phyloP scores from a whole-genome alignment of 2,329 filamentous ascomycete species.

The Penicillium decumbens region DNA sequence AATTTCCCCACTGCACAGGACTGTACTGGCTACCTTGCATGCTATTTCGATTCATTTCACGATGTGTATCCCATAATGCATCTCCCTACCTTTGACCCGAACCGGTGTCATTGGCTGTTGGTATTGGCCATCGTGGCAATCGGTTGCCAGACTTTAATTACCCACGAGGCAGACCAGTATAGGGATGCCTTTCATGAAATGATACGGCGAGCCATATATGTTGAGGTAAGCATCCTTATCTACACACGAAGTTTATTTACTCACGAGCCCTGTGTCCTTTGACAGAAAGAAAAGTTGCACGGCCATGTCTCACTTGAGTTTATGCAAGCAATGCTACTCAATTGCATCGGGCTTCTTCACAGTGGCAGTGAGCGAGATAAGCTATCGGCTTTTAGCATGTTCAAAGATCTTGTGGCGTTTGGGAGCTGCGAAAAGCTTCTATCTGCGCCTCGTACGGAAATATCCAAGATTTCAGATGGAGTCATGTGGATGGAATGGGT shows the following conservation, averaged over 20 bases:
- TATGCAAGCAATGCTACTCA: constrained; percentile 30
- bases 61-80: constrained; percentile 41
- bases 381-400: constrained; percentile 21
- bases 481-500: constrained; percentile 37
- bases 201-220: constrained; percentile 36
- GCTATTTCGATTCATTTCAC: constrained; percentile 40
- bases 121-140: constrained; percentile 39
- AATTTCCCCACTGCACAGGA: constrained; percentile 27
- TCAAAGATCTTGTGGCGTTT: constrained; percentile 29
- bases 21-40: constrained; percentile 31
- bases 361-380: constrained; percentile 24
- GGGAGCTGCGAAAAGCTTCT: constrained; percentile 23
- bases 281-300: constrained; percentile 27
- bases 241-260: background rate
- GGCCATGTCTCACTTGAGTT: constrained; percentile 24
- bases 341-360: constrained; percentile 33
- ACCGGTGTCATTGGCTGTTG: constrained; percentile 39
- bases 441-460: background rate
- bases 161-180: constrained; percentile 26
- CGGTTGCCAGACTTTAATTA: constrained; percentile 36
- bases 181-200: constrained; percentile 41
- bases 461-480: constrained; percentile 10
- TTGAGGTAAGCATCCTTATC: constrained; percentile 26
- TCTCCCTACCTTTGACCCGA: constrained; percentile 34
- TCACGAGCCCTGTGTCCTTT: background rate